These are phyloP conservation scores for Microthlaspi erraticum DNA, from an alignment of 345 rosid genomes.

Conservation along the genomic window DNA sequence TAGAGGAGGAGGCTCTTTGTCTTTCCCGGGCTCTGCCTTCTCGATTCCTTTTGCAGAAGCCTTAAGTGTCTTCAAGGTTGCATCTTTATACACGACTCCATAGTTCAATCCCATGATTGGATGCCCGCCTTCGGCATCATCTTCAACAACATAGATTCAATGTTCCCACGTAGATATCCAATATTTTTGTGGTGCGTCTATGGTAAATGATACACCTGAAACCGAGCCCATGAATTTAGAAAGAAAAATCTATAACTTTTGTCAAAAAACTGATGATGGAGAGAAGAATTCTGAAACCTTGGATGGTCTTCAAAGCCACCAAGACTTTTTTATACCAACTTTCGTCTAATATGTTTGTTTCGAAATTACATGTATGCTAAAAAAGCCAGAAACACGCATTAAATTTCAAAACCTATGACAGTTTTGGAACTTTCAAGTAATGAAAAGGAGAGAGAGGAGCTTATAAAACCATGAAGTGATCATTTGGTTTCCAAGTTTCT, in stretches of 20 bases:
- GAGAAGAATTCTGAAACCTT: conserved; percentile 27
- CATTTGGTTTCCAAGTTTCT: conserved; percentile 29
- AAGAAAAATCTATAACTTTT: not conserved
- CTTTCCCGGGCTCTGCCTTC: conserved; percentile 7
- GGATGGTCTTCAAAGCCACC: conserved; percentile 37
- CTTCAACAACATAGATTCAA: conserved; percentile 35
- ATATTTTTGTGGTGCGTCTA: conserved; percentile 15
- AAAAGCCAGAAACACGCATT: not conserved
- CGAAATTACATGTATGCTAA: conserved; percentile 21
- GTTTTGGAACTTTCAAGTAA: not conserved
- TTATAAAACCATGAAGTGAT: conserved; percentile 29
- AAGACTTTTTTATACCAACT: conserved; percentile 29
- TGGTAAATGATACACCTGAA: conserved; percentile 39
- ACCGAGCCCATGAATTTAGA: conserved; percentile 11
- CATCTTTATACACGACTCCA: conserved; percentile 28
- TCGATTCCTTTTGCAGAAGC: conserved; percentile 13
- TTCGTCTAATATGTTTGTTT: conserved; percentile 12
- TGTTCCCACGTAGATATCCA: conserved; percentile 39
- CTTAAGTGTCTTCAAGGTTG: conserved; percentile 24
- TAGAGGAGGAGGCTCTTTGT: not conserved
- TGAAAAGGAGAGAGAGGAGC: not conserved
- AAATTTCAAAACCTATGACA: not conserved
- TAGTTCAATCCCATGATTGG: conserved; percentile 2
- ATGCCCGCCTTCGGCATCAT: conserved; percentile 23
- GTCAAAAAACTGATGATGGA: not conserved